Evolutionary conservation across 2,329 filamentous ascomycete species (phyloP).

Genomic region (Cordyceps farinosa): DNA sequence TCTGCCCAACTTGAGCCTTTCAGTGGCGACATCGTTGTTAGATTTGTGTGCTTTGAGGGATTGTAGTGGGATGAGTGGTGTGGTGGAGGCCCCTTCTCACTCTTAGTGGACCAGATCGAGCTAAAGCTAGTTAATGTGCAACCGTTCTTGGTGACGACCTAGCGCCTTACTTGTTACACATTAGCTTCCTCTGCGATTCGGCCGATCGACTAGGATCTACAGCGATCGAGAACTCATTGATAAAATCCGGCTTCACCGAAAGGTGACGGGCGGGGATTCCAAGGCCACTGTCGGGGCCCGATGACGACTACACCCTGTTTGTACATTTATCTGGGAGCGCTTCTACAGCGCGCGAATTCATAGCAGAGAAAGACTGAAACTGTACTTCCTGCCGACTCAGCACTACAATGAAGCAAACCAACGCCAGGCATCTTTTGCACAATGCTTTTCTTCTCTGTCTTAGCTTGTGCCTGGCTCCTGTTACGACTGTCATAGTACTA

Average conservation of each 20-base stretch:
- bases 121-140: no score
- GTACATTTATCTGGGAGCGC: not conserved
- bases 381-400: not conserved
- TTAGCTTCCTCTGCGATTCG: not conserved
- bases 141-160: no score
- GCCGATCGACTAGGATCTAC: not conserved
- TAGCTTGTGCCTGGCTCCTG: conserved; percentile 42
- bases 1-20: not conserved
- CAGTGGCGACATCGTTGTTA: no score
- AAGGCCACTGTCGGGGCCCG: not conserved
- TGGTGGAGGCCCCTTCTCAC: no score
- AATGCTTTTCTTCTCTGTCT: conserved; percentile 27
- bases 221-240: not conserved
- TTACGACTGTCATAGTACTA: conserved; percentile 43
- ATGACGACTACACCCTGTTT: not conserved
- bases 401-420: not conserved
- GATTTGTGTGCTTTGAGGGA: no score
- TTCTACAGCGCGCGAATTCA: not conserved
- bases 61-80: no score
- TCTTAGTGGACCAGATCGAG: no score
- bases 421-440: conserved; percentile 22
- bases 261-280: not conserved
- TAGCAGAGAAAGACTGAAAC: not conserved
- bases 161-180: not conserved
- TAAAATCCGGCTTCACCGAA: not conserved